These are phyloP conservation scores for Solanum chaucha DNA, from an alignment of 257 asterid species.

Conservation along the genomic window DNA sequence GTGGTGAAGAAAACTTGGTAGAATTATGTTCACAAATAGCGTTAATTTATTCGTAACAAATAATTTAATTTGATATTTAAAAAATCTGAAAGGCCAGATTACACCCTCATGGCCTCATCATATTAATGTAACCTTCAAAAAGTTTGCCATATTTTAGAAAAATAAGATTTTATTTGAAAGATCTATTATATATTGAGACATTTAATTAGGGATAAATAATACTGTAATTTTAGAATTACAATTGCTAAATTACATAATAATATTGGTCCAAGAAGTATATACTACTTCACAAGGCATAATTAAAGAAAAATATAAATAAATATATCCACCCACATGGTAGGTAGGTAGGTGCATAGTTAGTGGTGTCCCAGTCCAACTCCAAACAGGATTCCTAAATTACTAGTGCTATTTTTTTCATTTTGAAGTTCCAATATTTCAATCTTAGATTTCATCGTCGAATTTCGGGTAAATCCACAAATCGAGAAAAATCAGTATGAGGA, in stretches of 20 bases:
- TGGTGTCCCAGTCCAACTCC: background rate
- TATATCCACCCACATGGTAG: background rate
- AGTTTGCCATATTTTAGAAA: background rate
- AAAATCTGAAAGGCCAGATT: too few relatives aligned
- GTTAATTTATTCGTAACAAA: background rate
- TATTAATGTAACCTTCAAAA: background rate
- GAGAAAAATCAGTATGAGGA: slow-evolving; percentile 24
- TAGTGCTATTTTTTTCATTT: background rate
- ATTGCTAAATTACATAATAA: too few relatives aligned
- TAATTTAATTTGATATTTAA: too few relatives aligned
- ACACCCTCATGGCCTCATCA: too few relatives aligned
- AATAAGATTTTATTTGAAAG: background rate
- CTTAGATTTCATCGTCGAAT: background rate
- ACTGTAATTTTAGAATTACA: background rate
- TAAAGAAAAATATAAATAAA: background rate
- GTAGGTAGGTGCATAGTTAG: background rate
- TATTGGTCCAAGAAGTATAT: too few relatives aligned
- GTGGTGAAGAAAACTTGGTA: background rate
- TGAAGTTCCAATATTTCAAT: background rate
- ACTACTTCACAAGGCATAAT: background rate
- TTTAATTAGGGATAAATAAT: background rate
- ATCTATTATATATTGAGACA: background rate
- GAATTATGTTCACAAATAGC: background rate
- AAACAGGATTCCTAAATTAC: background rate
- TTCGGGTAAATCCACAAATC: background rate